Evolutionary conservation across 2,329 filamentous ascomycete species (phyloP), one percentile per base, ranked within the genome.

Genomic region (Claviceps africana): DNA sequence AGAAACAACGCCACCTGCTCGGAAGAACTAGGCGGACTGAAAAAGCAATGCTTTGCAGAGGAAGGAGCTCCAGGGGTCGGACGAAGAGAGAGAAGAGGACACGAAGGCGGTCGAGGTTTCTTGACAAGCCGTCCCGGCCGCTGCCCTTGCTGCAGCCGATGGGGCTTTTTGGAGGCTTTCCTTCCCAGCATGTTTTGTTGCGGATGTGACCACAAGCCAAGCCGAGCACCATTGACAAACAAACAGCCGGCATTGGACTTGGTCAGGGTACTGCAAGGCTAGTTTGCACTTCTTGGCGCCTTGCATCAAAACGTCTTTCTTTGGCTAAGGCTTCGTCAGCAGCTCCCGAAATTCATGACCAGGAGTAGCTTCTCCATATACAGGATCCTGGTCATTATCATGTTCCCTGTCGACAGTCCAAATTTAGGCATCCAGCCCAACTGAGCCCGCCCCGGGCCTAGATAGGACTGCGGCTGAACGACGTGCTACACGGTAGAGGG

Each of bases 1-100:
- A 54, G 45, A 33, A 39, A 48, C 52, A 48, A 40, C 30, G 52
- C 54, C 52, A 51, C 47, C 51, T 43, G 51, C 47, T 51, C 49
- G 49, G 42, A 51, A 46, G 42, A 45, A 17, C 17, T 15, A 51
- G 49, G 13, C 25, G 40, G 46, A 47, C 51, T 17, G 47, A 47
- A 53, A 55, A 54, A 52, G 52, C 47, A 54, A 53, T 51, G 48
- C n/a, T 42, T 40, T 56, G 51, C 51, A 53, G 45, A 46, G 43
- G 30, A 33, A 49, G 35, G 40, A 15, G 39, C 22, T 30, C 19
- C n/a, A 30, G 47, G 25, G 37, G n/a, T 5, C 47, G 25, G 25
- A 42, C 30, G 35, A 42, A 49, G 47, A 42, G 31, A 50, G 48
- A 51, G 19, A 19, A 31, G 30, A 37, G 43, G 51, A 40, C 37